Conservation (phyloP, 1,284 basidiomycete genomes). For the Moniliophthora roreri region DNA sequence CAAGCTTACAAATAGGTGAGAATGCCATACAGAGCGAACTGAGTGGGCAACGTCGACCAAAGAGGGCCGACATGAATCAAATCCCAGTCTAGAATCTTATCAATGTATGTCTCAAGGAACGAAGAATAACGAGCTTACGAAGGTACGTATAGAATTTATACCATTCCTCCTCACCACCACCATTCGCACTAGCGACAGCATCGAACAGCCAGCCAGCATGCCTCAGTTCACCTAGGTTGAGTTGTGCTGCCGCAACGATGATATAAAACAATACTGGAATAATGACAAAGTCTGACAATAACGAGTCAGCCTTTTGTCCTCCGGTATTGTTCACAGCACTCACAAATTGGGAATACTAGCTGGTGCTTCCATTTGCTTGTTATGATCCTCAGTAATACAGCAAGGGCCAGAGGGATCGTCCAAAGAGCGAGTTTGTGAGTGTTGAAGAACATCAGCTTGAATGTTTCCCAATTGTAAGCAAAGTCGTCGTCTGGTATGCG, state of each 20-base stretch:
- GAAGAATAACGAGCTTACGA: slow-evolving; percentile 43
- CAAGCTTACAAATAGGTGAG: slow-evolving; percentile 24
- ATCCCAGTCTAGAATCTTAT: slow-evolving; percentile 48
- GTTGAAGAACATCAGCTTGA: slow-evolving; percentile 64
- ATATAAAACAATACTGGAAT: slow-evolving; percentile 88
- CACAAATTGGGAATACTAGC: slow-evolving; percentile 88
- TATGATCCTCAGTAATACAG: slow-evolving; percentile 78
- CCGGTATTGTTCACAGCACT: slow-evolving; percentile 28
- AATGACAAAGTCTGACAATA: slow-evolving; percentile 71
- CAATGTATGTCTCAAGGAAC: neutral
- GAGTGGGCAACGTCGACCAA: slow-evolving; percentile 79
- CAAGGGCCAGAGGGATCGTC: slow-evolving; percentile 77
- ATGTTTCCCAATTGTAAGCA: slow-evolving; percentile 61
- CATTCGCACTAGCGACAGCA: slow-evolving; percentile 51
- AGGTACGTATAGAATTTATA: slow-evolving; percentile 81
- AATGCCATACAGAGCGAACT: slow-evolving; percentile 65
- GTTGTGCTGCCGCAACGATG: slow-evolving; percentile 62
- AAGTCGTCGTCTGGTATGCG: slow-evolving; percentile 84
- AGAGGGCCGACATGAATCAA: slow-evolving; percentile 64
- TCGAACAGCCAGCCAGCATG: slow-evolving; percentile 89
- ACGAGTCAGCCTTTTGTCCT: neutral
- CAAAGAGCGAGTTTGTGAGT: slow-evolving; percentile 68
- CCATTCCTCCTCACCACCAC: slow-evolving; percentile 65
- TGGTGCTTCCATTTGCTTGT: slow-evolving; percentile 85
- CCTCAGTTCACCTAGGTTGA: slow-evolving; percentile 66